phyloP scores from a whole-genome alignment of 2,329 filamentous ascomycete species.

The Pseudogymnoascus sp. region DNA sequence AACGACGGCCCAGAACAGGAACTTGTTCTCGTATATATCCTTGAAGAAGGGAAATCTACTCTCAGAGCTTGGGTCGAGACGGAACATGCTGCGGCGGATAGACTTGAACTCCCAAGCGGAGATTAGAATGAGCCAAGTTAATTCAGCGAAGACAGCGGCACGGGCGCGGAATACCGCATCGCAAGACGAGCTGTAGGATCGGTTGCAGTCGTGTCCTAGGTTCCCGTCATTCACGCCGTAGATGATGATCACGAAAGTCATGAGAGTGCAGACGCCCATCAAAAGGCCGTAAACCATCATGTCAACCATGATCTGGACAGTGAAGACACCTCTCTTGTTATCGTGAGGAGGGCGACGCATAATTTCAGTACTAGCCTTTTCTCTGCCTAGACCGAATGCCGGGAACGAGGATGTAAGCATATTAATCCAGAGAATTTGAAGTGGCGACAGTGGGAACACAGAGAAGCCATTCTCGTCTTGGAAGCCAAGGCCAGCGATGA shows the following conservation, averaged over 20 bases:
- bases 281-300: conserved; percentile 48
- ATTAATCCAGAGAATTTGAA: conserved; percentile 58
- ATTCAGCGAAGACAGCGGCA: conserved; percentile 49
- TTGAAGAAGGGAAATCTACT: conserved; percentile 33
- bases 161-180: conserved; percentile 48
- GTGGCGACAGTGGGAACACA: conserved; percentile 52
- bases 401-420: conserved; percentile 56
- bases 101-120: conserved; percentile 56
- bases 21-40: conserved; percentile 50
- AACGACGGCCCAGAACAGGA: conserved; percentile 51
- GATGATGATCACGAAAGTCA: conserved; percentile 46
- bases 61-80: conserved; percentile 41
- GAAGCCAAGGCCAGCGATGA: conserved; percentile 53
- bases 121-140: conserved; percentile 51
- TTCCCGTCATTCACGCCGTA: conserved; percentile 44
- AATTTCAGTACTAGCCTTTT: conserved; percentile 47
- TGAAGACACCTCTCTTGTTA: conserved; percentile 44
- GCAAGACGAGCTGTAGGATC: conserved; percentile 41
- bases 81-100: conserved; percentile 49
- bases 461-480: conserved; percentile 46
- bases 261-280: conserved; percentile 43
- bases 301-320: conserved; percentile 44
- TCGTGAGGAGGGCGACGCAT: conserved; percentile 48
- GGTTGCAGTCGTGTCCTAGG: conserved; percentile 49
- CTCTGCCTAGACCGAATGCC: conserved; percentile 54